Evolutionary conservation across 1,284 basidiomycete species (phyloP), one percentile per base, ranked within the genome.

Genomic region (Termitomyces sp.): DNA sequence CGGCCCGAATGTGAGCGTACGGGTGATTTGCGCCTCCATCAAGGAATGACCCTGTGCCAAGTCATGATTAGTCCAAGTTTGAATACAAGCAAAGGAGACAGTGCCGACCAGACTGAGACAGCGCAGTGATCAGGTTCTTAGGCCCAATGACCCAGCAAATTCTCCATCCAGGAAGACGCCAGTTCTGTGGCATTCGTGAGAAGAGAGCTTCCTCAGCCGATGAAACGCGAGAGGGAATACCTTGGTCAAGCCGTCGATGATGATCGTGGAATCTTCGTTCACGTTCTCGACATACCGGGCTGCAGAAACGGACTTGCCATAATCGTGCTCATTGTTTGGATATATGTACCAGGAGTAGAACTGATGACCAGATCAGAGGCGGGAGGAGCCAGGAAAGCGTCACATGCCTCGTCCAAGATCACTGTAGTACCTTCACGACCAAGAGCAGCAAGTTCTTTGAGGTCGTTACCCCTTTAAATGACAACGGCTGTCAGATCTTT

Each of bases 141-240:
- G 93, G 94, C 0, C 92, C 95, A n/a, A 97, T 70, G 15, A 97
- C 93, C 94, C 94, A 98, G 74, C 93, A 95, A 34, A 94, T 78
- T 64, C 94, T 83, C 92, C 92, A 96, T 21, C 94, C 94, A 9
- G 94, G 92, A 46, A 94, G 84, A 65, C 91, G 87, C 88, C 88
- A 92, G 70, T 90, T 90, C 88, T 90, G 61, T 21, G 19, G 15
- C 26, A 50, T 26, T 56, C 30, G 56, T 44, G 43, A 40, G 19
- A 12, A 42, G 10, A 9, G 19, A 3, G 39, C 55, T 19, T 58
- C 17, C 50, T 10, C 34, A 44, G 19, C 2, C 47, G 4, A 17
- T 15, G 10, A 56, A 24, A 19, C 13, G 19, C 17, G 39, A 17
- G 5, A 17, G 2, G 17, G 43, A 43, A 48, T 50, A 88, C 92